Conservation (phyloP, 228 moss, liverwort and hornwort genomes). For the Sphagnum fallax region DNA sequence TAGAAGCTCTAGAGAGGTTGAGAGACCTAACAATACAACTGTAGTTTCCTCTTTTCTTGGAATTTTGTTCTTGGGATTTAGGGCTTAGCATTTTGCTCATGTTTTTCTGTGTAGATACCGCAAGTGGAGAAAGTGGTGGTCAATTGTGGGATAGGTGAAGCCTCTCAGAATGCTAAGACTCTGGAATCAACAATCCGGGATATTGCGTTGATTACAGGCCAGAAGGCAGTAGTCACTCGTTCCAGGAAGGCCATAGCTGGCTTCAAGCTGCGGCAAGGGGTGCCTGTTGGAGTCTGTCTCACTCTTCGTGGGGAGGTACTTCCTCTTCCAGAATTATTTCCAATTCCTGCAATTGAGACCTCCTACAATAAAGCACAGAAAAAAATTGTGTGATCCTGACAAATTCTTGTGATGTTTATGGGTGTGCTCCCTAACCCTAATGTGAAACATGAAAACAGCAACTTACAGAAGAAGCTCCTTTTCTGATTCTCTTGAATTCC, state of each 20-base stretch:
- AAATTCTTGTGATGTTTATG: no score
- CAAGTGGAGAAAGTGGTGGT: constrained; percentile 64
- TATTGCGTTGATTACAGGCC: constrained; percentile 68
- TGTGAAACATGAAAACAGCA: no score
- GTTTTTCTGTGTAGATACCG: constrained; percentile 47
- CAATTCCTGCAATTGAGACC: no score
- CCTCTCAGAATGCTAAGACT: constrained; percentile 91
- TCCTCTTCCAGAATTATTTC: no score
- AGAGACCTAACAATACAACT: no score
- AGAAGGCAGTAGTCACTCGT: constrained; percentile 78
- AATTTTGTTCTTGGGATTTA: no score
- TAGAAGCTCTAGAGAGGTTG: no score
- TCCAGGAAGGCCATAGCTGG: constrained; percentile 93
- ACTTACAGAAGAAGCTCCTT: no score
- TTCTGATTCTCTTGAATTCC: no score
- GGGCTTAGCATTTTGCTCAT: background rate
- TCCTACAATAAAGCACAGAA: no score
- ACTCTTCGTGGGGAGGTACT: constrained; percentile 81
- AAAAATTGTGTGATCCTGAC: no score
- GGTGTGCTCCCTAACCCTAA: no score
- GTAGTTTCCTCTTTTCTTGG: background rate
- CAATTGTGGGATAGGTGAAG: constrained; percentile 96
- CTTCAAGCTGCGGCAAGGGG: constrained; percentile 84
- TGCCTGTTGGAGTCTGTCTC: constrained; percentile 73
- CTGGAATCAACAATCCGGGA: constrained; percentile 86